Conservation (phyloP, 352 stramenopile species). For the Phytophthora ramorum region DNA sequence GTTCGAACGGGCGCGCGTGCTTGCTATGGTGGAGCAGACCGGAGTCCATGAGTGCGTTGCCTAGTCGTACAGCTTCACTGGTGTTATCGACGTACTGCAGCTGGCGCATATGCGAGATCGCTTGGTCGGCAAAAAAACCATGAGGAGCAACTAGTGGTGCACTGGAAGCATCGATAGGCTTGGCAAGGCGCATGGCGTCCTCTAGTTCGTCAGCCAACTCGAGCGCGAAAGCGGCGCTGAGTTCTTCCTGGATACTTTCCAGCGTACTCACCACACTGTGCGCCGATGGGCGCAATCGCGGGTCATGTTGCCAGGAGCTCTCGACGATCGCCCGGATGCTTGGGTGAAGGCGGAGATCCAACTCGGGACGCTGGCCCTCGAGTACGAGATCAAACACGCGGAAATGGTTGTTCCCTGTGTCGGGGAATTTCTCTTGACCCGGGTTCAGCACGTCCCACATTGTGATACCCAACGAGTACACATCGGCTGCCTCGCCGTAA, state of each 20-base stretch:
- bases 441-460: slow-evolving; percentile 80
- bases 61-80: slow-evolving; percentile 61
- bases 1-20: slow-evolving; percentile 53
- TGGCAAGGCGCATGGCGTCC: slow-evolving; percentile 36
- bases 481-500: slow-evolving; percentile 73
- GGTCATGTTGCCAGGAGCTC: slow-evolving; percentile 48
- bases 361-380: slow-evolving; percentile 51
- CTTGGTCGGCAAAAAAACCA: slow-evolving; percentile 49
- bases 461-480: slow-evolving; percentile 79
- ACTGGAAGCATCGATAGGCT: slow-evolving; percentile 41
- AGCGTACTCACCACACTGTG: slow-evolving; percentile 52
- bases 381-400: slow-evolving; percentile 61
- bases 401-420: slow-evolving; percentile 59
- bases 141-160: slow-evolving; percentile 31
- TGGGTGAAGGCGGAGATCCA: slow-evolving; percentile 44
- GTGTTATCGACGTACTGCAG: slow-evolving; percentile 48
- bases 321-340: slow-evolving; percentile 53
- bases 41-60: slow-evolving; percentile 71
- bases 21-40: slow-evolving; percentile 63
- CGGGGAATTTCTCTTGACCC: slow-evolving; percentile 56
- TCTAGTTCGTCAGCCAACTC: slow-evolving; percentile 52
- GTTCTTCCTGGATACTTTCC: slow-evolving; percentile 57
- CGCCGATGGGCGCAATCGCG: slow-evolving; percentile 49
- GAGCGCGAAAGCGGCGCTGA: slow-evolving; percentile 46
- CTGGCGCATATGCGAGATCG: slow-evolving; percentile 47